Conservation (phyloP, 2,329 filamentous ascomycete species). For the Lachnellula hyalina region DNA sequence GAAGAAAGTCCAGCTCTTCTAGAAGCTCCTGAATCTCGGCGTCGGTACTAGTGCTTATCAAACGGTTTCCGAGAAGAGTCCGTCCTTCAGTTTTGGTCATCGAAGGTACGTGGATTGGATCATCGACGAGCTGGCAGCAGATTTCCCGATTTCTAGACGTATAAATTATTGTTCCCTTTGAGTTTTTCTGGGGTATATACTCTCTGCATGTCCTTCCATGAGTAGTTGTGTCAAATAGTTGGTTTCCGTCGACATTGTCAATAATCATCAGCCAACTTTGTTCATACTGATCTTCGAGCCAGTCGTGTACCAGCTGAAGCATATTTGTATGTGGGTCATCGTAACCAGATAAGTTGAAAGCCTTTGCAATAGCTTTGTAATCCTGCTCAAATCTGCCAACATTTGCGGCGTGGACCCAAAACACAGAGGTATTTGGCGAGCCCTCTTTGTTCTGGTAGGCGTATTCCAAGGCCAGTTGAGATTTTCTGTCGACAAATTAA, state of each 20-base stretch:
- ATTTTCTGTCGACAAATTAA: conserved; percentile 25
- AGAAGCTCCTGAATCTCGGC: conserved; percentile 12
- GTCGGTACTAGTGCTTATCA: background rate
- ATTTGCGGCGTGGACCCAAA: conserved; percentile 31
- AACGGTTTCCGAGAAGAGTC: background rate
- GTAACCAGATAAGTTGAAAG: conserved; percentile 8
- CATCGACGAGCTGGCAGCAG: background rate
- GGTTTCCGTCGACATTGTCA: conserved; percentile 20
- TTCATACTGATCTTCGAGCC: conserved; percentile 15
- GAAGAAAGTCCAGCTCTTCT: conserved; percentile 23
- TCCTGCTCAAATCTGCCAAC: conserved; percentile 11
- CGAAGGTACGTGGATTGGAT: background rate
- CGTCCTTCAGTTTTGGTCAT: background rate
- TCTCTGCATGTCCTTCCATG: background rate
- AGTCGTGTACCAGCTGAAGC: conserved; percentile 13
- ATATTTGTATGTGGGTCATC: conserved; percentile 17
- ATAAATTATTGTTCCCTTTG: background rate
- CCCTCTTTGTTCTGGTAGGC: conserved; percentile 23
- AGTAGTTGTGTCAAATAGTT: conserved; percentile 1
- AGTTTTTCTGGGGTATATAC: background rate
- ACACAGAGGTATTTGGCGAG: conserved; percentile 28
- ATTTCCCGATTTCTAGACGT: background rate
- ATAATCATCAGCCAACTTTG: conserved; percentile 21
- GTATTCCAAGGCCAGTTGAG: conserved; percentile 35
- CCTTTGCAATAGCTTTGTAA: conserved; percentile 18